Conservation (phyloP, 2,329 filamentous ascomycete genomes). For the Dryadomyces quercivorus region DNA sequence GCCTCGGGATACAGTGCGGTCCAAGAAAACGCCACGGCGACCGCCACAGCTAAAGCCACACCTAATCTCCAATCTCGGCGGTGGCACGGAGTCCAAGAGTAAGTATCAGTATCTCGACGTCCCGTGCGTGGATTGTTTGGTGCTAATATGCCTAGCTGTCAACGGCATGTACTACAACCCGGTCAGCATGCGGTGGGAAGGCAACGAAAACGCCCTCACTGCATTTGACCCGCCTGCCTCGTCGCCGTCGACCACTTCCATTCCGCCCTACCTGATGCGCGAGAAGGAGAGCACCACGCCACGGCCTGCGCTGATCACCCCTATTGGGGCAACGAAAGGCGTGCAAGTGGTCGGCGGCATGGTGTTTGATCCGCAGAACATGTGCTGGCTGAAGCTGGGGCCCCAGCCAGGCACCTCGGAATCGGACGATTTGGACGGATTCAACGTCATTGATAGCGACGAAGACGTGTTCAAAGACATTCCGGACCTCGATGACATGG, state of each 20-base stretch:
- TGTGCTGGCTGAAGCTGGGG: conserved; percentile 89
- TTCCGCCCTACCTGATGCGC: conserved; percentile 29
- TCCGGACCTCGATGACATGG: conserved; percentile 73
- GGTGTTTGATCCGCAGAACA: conserved; percentile 93
- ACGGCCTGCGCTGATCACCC: conserved; percentile 74
- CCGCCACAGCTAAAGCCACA: conserved; percentile 62
- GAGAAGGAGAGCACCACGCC: conserved; percentile 49
- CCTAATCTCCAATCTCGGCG: conserved; percentile 73
- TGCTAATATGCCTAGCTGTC: conserved; percentile 41
- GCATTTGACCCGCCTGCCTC: conserved; percentile 58
- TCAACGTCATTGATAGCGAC: conserved; percentile 67
- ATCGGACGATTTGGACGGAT: conserved; percentile 47
- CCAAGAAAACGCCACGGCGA: conserved; percentile 43
- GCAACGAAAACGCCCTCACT: conserved; percentile 76
- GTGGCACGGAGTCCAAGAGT: conserved; percentile 70
- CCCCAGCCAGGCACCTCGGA: conserved; percentile 30
- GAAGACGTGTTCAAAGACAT: conserved; percentile 92
- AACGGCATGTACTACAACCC: conserved; percentile 98
- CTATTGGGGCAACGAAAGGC: conserved; percentile 72
- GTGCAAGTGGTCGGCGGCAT: conserved; percentile 95
- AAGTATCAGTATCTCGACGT: conserved; percentile 31
- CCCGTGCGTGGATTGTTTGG: neutral
- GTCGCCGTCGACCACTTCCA: conserved; percentile 38
- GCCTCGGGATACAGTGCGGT: conserved; percentile 24
- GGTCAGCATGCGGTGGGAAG: conserved; percentile 79